Base-by-base conservation (phyloP, 495 filamentous ascomycete species). In the Trichoderma reesei region DNA sequence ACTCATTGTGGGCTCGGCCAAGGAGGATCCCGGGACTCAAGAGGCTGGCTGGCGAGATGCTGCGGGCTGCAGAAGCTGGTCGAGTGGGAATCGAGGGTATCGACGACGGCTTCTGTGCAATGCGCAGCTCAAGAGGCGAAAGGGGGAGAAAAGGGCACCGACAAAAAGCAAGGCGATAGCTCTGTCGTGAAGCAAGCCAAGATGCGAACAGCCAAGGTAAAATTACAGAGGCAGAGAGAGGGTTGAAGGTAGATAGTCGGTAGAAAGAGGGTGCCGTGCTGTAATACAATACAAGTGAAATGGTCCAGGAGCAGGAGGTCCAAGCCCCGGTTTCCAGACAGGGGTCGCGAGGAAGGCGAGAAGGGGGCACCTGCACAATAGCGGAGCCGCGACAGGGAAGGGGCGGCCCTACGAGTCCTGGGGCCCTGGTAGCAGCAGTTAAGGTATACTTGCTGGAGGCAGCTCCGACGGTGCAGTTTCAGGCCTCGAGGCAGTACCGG, bases 1-100 rank as follows among this genome's bases (percentile, higher is more conserved):
- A 72, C 77, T 79, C 78, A 80, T 80, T 51, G 72, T 75, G 71
- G 61, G 34, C 48, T 68, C 63, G 67, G 65, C 59, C 64, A 26
- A 69, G 67, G 69, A 56, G 51, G 26, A 56, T 18, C 13, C 41
- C 60, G 63, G 41, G 61, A 65, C 65, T 64, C 36, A 60, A 64
- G 62, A 39, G 38, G 11, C 38, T 39, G 41, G 46, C 62, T 56
- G 31, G 64, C 54, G 41, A 60, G 16, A 42, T 9, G 59, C 39
- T 63, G 41, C n/a, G 13, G 59, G 51, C 51, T 33, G 26, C 51
- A 63, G 61, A 48, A n/a, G 51, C 37, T 18, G 20, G 39, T 44
- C 34, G 38, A 39, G 38, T 39, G 38, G 11, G 1, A 11, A 39
- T 39, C 38, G 38, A 39, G 39, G 42, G 10, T 20, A 62, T 44